Percentiles rank a stretch among this genome's conserved stretches.
Conservation (phyloP, 805 yeast species). For the Cyberlindnera xishuangbannaensis region DNA sequence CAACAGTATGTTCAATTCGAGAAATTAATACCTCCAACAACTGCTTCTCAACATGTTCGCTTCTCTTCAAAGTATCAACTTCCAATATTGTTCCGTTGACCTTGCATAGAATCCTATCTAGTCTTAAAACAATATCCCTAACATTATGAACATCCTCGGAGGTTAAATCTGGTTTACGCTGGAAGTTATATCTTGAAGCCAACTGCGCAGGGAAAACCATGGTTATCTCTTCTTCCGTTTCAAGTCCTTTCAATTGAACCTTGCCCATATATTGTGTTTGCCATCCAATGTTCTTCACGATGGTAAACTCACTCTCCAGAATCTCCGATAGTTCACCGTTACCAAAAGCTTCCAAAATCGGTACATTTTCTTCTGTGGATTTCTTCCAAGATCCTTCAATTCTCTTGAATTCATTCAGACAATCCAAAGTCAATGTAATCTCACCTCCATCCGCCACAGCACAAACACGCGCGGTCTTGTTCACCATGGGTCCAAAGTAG, state of each 20-base stretch:
- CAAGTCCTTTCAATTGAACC: slow-evolving; percentile 86
- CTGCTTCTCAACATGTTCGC: slow-evolving; percentile 39
- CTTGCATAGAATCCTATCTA: slow-evolving; percentile 53
- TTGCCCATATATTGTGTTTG: slow-evolving; percentile 70
- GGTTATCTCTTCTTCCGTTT: slow-evolving; percentile 84
- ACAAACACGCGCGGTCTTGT: slow-evolving; percentile 87
- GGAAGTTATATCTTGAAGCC: slow-evolving; percentile 50
- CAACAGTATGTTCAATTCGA: slow-evolving; percentile 58
- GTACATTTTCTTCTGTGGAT: slow-evolving; percentile 15
- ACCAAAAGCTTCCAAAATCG: slow-evolving; percentile 37
- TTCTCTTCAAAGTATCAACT: slow-evolving; percentile 21
- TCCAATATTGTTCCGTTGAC: slow-evolving; percentile 37
- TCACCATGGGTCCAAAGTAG: slow-evolving; percentile 98
- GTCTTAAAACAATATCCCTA: slow-evolving; percentile 46
- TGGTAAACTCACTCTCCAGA: slow-evolving; percentile 58
- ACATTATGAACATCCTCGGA: slow-evolving; percentile 43
- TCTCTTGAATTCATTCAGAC: slow-evolving; percentile 62
- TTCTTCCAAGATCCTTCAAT: slow-evolving; percentile 29
- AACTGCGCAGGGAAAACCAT: slow-evolving; percentile 67
- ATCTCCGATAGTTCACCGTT: slow-evolving; percentile 45
- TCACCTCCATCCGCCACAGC: slow-evolving; percentile 99
- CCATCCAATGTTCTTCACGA: slow-evolving; percentile 67
- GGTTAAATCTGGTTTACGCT: slow-evolving; percentile 29
- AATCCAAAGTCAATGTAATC: slow-evolving; percentile 79
- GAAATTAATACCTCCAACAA: slow-evolving; percentile 62